Evolutionary conservation across 495 filamentous ascomycete species (phyloP), one percentile per base, ranked within the genome.

Genomic region (Entonaema liquescens): DNA sequence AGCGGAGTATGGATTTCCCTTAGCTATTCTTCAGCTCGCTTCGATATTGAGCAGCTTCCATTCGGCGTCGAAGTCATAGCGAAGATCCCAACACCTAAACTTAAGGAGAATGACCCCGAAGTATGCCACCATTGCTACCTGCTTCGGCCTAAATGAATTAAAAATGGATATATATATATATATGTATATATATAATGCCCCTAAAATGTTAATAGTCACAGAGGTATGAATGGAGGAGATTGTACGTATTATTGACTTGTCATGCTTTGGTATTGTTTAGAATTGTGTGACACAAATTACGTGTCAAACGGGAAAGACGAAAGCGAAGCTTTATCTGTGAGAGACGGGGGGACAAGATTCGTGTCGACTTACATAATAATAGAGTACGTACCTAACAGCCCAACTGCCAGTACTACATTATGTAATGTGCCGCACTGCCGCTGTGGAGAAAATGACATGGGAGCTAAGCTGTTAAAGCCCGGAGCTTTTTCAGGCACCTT

Each of bases 1-100:
- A 67, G 52, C 1, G 80, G 79, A 2, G 42, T 79, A 2, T 83
- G 81, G 80, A 65, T 83, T 5, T 83, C 80, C 19, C 62, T 83
- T 15, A 83, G 80, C 42, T 83, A 73, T 54, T 83, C 81, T 5
- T 70, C 76, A 1, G 63, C 0, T 2, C 75, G 81, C 2, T 83
- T 79, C 21, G 60, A 75, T 26, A 13, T 74, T 15, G 61, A 71
- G 23, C 58, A 59, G 0, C 36, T 81, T 42, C 74, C 76, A n/a
- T 81, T 83, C 21, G 67, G 74, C 3, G 77, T 80, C 12, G 50
- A 76, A 15, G 73, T 82, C 17, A 40, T 82, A 35, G 65, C 42
- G 21, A 79, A 72, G 65, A 65, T 83, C 11, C 74, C 76, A 0
- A 79, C 74, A 12, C 68, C 72, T 1, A 83, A 83, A 49, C 23